A percentile compares a stretch with the other conserved stretches of the same genome.
Evolutionary conservation across 192 early-diverging fungal species (phyloP).

Genomic region (Piromyces sp.): DNA sequence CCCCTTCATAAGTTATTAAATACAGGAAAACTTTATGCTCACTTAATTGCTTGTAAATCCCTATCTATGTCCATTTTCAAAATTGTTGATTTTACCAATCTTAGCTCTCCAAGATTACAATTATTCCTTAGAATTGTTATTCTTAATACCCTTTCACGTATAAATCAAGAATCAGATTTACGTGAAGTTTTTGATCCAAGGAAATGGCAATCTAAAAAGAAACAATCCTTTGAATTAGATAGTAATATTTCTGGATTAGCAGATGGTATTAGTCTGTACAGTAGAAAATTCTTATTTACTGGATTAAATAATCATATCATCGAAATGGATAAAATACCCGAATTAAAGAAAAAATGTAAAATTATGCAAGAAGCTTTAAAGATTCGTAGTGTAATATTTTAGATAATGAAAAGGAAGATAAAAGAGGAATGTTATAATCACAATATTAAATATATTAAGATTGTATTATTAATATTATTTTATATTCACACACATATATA

Average conservation of each 20-base stretch:
- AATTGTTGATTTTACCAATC: constrained; percentile 2
- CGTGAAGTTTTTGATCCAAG: background rate
- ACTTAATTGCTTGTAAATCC: constrained; percentile 47
- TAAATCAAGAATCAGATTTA: background rate
- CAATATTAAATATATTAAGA: too few relatives aligned
- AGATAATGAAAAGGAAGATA: background rate
- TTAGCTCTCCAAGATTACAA: background rate
- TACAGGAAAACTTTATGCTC: constrained; percentile 69
- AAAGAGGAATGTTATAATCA: background rate
- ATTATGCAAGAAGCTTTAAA: background rate
- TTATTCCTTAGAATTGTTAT: background rate
- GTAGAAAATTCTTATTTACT: background rate
- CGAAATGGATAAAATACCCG: background rate
- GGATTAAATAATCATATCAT: background rate
- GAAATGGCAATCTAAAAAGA: background rate
- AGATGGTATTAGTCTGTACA: background rate
- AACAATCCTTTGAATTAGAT: background rate
- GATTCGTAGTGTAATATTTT: background rate
- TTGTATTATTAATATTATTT: too few relatives aligned
- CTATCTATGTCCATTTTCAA: constrained; percentile 63
- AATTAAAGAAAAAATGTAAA: background rate
- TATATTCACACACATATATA: too few relatives aligned
- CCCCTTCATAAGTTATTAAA: constrained; percentile 61
- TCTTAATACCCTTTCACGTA: background rate
- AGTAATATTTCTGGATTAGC: background rate